Evolutionary conservation across 345 rosid species (phyloP).

Genomic region (Odontarrhena argentea): DNA sequence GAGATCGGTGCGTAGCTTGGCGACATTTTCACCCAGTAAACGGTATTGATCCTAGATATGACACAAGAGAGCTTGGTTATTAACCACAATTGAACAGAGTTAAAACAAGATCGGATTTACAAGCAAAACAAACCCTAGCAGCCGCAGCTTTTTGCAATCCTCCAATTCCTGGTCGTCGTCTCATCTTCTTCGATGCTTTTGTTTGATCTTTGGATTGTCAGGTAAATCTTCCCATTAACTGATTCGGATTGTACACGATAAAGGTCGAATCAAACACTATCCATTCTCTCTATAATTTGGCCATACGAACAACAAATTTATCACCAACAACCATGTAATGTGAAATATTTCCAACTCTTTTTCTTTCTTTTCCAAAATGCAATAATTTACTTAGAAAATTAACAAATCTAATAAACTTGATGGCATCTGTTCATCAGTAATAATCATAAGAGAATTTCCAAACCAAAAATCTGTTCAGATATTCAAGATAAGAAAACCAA

Average conservation of each 20-base stretch:
- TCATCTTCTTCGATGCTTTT: slow-evolving; percentile 42
- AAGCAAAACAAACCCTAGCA: slow-evolving; percentile 56
- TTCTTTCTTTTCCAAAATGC: neutral
- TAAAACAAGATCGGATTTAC: neutral
- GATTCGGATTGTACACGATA: neutral
- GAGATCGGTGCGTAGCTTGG: slow-evolving; percentile 71
- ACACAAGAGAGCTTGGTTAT: neutral
- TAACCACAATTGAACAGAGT: neutral
- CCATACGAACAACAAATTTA: neutral
- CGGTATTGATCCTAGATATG: slow-evolving; percentile 67
- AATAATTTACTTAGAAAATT: neutral
- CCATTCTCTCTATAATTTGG: neutral
- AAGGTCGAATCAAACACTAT: neutral
- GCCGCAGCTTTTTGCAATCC: slow-evolving; percentile 81
- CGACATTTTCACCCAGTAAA: slow-evolving; percentile 78
- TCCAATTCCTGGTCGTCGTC: slow-evolving; percentile 83
- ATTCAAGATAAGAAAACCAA: too few relatives aligned
- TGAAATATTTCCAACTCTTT: neutral
- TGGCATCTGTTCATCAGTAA: neutral
- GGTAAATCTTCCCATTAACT: too few relatives aligned
- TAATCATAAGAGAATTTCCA: neutral
- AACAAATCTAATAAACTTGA: neutral
- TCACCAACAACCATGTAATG: neutral
- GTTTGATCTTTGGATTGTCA: neutral
- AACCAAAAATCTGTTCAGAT: too few relatives aligned